phyloP scores from a whole-genome alignment of 164 flowering plant species.

The Protea cynaroides region DNA sequence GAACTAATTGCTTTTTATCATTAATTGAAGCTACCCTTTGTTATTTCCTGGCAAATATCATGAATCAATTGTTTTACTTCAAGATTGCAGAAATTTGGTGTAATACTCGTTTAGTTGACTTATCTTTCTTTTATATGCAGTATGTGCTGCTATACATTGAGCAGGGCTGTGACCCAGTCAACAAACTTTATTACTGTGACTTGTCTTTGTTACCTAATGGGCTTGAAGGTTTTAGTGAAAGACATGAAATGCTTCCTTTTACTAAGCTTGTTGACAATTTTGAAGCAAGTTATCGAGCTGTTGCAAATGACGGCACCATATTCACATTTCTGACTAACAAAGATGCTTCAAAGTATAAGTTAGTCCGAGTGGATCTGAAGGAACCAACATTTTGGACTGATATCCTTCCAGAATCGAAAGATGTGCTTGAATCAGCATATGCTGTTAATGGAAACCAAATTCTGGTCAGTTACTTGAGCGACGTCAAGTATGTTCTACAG shows the following conservation, averaged over 20 bases:
- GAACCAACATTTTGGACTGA: constrained; percentile 73
- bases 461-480: constrained; percentile 80
- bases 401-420: constrained; percentile 62
- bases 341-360: constrained; percentile 86
- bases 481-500: constrained; percentile 82
- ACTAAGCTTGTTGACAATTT: constrained; percentile 76
- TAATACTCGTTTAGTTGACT: neutral
- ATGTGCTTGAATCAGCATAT: constrained; percentile 76
- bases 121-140: constrained; percentile 34
- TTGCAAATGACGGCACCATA: constrained; percentile 81
- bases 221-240: constrained; percentile 53
- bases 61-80: too few species aligned
- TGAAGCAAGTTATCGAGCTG: constrained; percentile 60
- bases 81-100: neutral
- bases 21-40: neutral
- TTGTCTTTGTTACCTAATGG: constrained; percentile 60
- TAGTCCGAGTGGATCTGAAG: constrained; percentile 77
- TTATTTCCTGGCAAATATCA: neutral
- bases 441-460: constrained; percentile 73
- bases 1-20: neutral
- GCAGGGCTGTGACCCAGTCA: constrained; percentile 80
- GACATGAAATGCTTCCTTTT: constrained; percentile 64
- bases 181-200: constrained; percentile 88
- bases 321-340: constrained; percentile 86
- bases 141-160: constrained; percentile 53